Base-by-base conservation (phyloP, 345 rosid species). In the Gossypium raimondii region DNA sequence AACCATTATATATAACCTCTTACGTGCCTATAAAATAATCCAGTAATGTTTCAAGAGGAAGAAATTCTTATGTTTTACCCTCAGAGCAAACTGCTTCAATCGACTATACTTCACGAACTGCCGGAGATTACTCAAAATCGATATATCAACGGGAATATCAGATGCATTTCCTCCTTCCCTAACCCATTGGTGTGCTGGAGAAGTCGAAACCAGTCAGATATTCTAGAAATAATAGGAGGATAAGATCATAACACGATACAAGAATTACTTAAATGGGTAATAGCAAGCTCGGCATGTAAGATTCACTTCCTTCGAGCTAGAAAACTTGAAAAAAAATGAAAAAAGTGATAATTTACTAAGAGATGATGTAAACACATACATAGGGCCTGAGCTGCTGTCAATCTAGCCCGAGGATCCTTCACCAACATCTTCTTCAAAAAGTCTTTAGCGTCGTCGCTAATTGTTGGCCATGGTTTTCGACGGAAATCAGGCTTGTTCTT, bases 131-230 rank as follows among this genome's bases (percentile, higher is more conserved):
- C 73, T 88, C 45, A 96, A 88, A 79, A 96, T 98, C 56, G 97
- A 93, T 81, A 96, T 96, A 85, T 96, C 99, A 45, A 96, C 89
- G 11, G 99, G 99, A 75, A 96, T 96, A 82, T 96, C 99, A 24
- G 98, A 86, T 70, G 99, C 99, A 67, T 76, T 82, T 80, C 98
- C 99, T 77, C 98, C 99, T 88, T 96, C 99, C 86, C 99, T 89
- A 66, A 93, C 99, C 98, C 98, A 96, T 73, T 95, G 88, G 68
- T 96, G 99, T 24, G 99, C 99, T 96, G 93, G 66, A 80, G 77
- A 77, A 72, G 75, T 65, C 11, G 52, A 72, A 78, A 72, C n/a
- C 12, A 76, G 41, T 78, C 53, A 81, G 70, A 67, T 75, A 52
- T n/a, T 53, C 61, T 6, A 76, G 24, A 47, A 72, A 45, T 17